Conservation (phyloP, 768 basidiomycete genomes). For the Mrakia hoshinonis region DNA sequence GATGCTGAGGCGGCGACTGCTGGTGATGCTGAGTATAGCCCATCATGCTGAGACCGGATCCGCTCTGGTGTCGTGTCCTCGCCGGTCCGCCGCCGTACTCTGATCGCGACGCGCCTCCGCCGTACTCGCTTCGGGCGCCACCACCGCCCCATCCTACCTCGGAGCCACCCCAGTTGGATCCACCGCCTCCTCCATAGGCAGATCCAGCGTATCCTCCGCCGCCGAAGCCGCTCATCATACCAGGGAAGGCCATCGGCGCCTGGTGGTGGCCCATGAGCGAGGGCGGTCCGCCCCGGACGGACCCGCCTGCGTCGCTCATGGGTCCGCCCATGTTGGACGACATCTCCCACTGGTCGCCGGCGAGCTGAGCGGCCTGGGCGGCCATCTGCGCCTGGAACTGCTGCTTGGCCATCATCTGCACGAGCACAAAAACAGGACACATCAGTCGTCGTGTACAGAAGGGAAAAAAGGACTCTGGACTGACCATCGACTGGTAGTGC, state of each 20-base stretch:
- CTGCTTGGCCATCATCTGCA: constrained; percentile 29
- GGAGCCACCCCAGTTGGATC: neutral
- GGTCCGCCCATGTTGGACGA: constrained; percentile 13
- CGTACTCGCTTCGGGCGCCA: constrained; percentile 24
- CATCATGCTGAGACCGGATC: neutral
- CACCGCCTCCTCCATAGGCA: constrained; percentile 20
- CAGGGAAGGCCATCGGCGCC: constrained; percentile 2
- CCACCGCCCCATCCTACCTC: neutral
- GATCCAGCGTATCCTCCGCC: constrained; percentile 24
- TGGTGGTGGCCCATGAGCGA: neutral
- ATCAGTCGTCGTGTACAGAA: no score
- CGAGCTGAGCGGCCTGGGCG: constrained; percentile 21
- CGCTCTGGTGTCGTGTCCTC: neutral
- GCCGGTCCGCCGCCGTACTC: constrained; percentile 1
- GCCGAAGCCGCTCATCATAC: neutral
- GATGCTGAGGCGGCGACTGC: neutral
- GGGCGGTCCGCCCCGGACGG: neutral
- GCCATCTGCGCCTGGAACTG: constrained; percentile 25
- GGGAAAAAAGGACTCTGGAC: neutral
- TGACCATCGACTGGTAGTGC: constrained; percentile 28
- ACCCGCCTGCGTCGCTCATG: constrained; percentile 21
- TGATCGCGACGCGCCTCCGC: constrained; percentile 4
- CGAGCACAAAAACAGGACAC: no score
- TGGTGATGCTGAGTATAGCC: neutral
- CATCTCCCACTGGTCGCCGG: constrained; percentile 26